Evolutionary conservation across 1,139 yeast genomes (phyloP).

Genomic region (Geotrichum europaeum): DNA sequence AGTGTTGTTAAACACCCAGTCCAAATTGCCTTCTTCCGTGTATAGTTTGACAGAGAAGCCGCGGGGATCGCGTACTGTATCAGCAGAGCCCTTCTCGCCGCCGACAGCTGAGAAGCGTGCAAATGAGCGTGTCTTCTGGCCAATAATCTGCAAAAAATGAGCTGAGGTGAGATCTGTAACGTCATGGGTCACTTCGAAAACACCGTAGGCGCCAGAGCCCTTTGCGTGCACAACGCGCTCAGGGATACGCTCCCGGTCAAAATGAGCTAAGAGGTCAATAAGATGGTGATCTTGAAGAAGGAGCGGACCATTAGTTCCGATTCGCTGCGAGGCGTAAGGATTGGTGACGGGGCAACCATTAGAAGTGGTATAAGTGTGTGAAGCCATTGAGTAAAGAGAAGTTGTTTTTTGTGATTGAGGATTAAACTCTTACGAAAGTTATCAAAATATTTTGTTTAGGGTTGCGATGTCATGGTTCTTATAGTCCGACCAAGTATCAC

Average conservation of each 20-base stretch:
- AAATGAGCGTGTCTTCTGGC: constrained; percentile 68
- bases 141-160: constrained; percentile 62
- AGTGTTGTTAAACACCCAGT: constrained; percentile 85
- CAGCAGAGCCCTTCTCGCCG: constrained; percentile 80
- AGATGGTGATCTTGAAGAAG: constrained; percentile 73
- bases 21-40: constrained; percentile 84
- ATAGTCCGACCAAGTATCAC: neutral
- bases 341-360: constrained; percentile 64
- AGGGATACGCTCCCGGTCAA: constrained; percentile 81
- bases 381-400: neutral
- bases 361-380: constrained; percentile 51
- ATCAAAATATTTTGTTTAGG: neutral
- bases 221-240: constrained; percentile 89
- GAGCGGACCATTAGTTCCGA: constrained; percentile 70
- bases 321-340: constrained; percentile 68
- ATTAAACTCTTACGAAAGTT: neutral
- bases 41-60: constrained; percentile 79
- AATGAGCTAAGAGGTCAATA: constrained; percentile 72
- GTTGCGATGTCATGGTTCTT: neutral
- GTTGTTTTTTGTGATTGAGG: neutral
- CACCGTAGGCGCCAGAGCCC: constrained; percentile 83
- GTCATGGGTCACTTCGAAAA: constrained; percentile 76
- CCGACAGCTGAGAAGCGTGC: constrained; percentile 86
- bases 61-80: constrained; percentile 84
- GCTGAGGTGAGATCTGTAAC: constrained; percentile 68